phyloP scores from a whole-genome alignment of 768 basidiomycete genomes.

The Tephrocybe sp. region DNA sequence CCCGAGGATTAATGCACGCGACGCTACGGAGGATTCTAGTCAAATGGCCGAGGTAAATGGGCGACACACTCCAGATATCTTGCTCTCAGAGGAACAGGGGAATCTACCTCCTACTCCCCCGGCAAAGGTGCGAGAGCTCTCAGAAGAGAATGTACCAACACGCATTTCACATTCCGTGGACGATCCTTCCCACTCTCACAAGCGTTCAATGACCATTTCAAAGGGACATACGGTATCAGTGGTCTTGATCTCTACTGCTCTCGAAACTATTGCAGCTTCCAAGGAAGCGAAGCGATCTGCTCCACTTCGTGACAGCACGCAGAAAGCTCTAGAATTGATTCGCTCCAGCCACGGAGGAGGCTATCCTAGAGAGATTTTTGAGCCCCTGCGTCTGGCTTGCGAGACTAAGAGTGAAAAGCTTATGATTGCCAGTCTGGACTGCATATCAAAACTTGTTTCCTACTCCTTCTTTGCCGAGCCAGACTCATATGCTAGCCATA shows the following conservation, averaged over 20 bases:
- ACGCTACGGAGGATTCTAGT: background rate
- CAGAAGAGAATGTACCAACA: constrained; percentile 1
- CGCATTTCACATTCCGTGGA: constrained; percentile 6
- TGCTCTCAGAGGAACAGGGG: background rate
- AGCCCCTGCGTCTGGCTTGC: constrained; percentile 94
- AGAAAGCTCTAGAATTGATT: constrained; percentile 81
- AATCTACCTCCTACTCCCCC: constrained; percentile 16
- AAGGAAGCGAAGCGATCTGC: constrained; percentile 85
- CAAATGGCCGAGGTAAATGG: constrained; percentile 4
- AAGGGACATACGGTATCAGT: constrained; percentile 75
- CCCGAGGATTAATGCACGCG: background rate
- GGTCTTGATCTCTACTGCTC: constrained; percentile 79
- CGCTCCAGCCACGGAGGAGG: constrained; percentile 73
- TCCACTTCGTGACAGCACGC: constrained; percentile 81
- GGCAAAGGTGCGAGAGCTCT: constrained; percentile 5
- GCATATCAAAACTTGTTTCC: constrained; percentile 95
- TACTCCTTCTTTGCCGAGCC: constrained; percentile 94
- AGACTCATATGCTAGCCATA: constrained; percentile 34
- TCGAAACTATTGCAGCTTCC: constrained; percentile 84
- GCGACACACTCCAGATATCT: background rate
- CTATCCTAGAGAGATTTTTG: constrained; percentile 85
- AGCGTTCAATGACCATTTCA: constrained; percentile 60
- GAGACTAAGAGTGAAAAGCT: constrained; percentile 93
- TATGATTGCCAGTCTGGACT: constrained; percentile 95
- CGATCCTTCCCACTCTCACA: constrained; percentile 32